Evolutionary conservation across 495 filamentous ascomycete genomes (phyloP).

Genomic region (Poronia punctata): DNA sequence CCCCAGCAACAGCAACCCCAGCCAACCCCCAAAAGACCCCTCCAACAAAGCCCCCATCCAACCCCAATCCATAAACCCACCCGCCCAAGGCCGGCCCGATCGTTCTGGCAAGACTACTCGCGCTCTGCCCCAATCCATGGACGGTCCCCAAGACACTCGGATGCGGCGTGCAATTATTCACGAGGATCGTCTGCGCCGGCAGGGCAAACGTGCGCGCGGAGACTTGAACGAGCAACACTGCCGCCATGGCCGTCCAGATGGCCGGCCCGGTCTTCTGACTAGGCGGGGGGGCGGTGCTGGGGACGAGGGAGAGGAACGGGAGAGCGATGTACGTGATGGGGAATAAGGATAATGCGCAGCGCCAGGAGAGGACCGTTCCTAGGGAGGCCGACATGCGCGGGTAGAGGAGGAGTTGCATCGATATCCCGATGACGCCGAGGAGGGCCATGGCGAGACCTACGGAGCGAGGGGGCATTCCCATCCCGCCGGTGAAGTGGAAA

Average conservation of each 20-base stretch:
- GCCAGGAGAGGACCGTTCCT: constrained; percentile 62
- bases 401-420: constrained; percentile 71
- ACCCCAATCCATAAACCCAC: constrained; percentile 61
- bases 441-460: constrained; percentile 76
- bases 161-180: constrained; percentile 80
- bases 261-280: constrained; percentile 54
- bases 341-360: constrained; percentile 63
- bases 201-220: constrained; percentile 76
- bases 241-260: constrained; percentile 63
- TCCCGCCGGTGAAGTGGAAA: constrained; percentile 72
- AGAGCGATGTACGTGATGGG: constrained; percentile 65
- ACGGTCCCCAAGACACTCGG: constrained; percentile 74
- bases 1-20: constrained; percentile 53
- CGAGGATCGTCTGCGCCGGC: constrained; percentile 66
- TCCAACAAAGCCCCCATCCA: constrained; percentile 64
- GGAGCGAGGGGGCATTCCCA: constrained; percentile 65
- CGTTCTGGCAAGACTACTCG: constrained; percentile 62
- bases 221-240: constrained; percentile 66
- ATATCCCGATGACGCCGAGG: constrained; percentile 69
- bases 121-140: constrained; percentile 74
- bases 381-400: constrained; percentile 58
- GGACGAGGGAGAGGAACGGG: constrained; percentile 66
- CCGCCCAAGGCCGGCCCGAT: constrained; percentile 69
- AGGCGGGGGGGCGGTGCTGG: constrained; percentile 52
- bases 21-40: constrained; percentile 72